Base-by-base conservation (phyloP, 768 basidiomycete genomes). In the Podaxis sp. region DNA sequence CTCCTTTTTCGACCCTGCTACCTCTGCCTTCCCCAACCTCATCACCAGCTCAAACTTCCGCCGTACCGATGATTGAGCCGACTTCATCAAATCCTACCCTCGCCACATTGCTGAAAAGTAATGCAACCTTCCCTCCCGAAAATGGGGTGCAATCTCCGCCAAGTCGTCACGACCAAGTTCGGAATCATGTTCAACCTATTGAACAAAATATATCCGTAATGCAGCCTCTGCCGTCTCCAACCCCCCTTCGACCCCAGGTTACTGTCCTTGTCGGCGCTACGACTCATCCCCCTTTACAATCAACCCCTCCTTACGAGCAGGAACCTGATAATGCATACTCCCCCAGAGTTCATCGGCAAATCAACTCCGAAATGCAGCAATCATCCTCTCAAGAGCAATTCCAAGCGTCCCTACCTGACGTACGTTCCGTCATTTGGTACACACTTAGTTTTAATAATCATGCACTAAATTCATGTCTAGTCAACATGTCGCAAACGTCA, bases 401-500 rank as follows among this genome's bases (percentile, higher is more conserved):
- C 44, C 15, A 20, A 46, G 15, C 5, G 17, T 20, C 44, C 10
- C 20, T 46, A 8, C 3, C 20, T 20, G 44, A 17, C n/a, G 44
- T 46, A 46, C 8, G 44, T 46, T 46, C 33, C 10, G 33, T 10
- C 33, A 33, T 17, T 46, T 20, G 15, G 17, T 22, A 46, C n/a
- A 46, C 17, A n/a, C 17, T 8, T 46, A 46, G 5, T 8, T 20
- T 46, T 17, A n/a, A 20, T 17, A 20, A 17, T 7, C 11, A 6
- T 22, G 7, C 28, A 15, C 10, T 33, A 17, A 33, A 10, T 6
- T 22, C 2, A 13, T 20, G 3, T 22, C 28, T 20, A 46, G 51
- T 44, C 40, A 17, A 22, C 26, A 30, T 20, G 40, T 40, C 59
- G 51, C 13, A 60, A 60, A 44, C 59, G 59, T 28, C 59, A 54